Evolutionary conservation across 805 yeast genomes (phyloP).

Genomic region (Cyberlindnera japonica): DNA sequence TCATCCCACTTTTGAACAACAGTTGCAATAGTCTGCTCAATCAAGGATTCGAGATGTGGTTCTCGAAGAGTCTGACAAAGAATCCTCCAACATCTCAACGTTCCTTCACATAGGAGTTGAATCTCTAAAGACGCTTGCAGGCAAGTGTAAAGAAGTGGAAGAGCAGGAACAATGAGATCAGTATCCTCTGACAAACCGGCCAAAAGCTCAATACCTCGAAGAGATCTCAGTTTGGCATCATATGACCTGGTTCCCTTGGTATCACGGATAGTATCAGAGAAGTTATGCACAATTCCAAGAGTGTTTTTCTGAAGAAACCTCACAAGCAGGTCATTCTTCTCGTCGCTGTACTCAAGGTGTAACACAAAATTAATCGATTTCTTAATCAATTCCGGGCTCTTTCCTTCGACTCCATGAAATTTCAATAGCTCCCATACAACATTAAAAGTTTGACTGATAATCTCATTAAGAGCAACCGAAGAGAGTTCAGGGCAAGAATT

Average conservation of each 20-base stretch:
- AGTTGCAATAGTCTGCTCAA: constrained; percentile 72
- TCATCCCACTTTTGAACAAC: constrained; percentile 62
- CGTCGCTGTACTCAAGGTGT: constrained; percentile 21
- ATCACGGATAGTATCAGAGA: constrained; percentile 77
- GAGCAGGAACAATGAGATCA: constrained; percentile 55
- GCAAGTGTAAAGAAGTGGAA: constrained; percentile 85
- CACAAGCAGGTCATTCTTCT: constrained; percentile 28
- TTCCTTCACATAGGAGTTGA: constrained; percentile 52
- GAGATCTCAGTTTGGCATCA: constrained; percentile 64
- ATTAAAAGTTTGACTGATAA: constrained; percentile 26
- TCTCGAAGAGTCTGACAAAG: constrained; percentile 55
- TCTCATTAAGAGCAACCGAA: constrained; percentile 25
- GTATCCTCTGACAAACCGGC: constrained; percentile 44
- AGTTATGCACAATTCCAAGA: constrained; percentile 71
- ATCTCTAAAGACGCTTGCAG: constrained; percentile 74
- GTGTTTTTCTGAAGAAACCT: constrained; percentile 53
- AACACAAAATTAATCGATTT: constrained; percentile 43
- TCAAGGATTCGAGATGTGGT: constrained; percentile 56
- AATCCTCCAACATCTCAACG: constrained; percentile 65
- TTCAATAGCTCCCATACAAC: constrained; percentile 43
- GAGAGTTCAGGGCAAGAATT: constrained; percentile 50
- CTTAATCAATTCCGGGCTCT: constrained; percentile 17
- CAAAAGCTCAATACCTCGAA: constrained; percentile 70
- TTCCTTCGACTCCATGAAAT: constrained; percentile 37
- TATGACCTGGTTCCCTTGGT: constrained; percentile 67